These are phyloP conservation scores for Cercospora berteroae DNA, from an alignment of 2,329 filamentous ascomycete genomes.

Conservation along the genomic window DNA sequence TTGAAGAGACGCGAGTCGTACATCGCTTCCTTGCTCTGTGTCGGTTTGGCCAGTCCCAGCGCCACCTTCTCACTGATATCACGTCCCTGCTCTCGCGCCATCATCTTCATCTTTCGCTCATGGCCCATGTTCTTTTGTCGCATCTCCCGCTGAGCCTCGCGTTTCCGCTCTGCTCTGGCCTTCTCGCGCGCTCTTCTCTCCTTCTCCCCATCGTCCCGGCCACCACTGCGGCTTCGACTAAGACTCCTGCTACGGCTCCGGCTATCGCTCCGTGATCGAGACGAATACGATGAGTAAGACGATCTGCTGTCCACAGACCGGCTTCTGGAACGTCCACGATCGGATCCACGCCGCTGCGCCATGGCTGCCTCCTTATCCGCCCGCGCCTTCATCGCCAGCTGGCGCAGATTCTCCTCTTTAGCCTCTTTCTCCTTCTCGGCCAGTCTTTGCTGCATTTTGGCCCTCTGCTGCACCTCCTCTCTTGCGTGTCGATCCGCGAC, in stretches of 20 bases:
- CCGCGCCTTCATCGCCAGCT: slow-evolving; percentile 85
- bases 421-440: slow-evolving; percentile 94
- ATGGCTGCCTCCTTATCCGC: slow-evolving; percentile 59
- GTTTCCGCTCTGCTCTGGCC: slow-evolving; percentile 71
- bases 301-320: slow-evolving; percentile 35
- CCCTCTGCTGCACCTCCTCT: slow-evolving; percentile 89
- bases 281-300: slow-evolving; percentile 44
- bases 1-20: slow-evolving; percentile 96
- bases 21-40: slow-evolving; percentile 88
- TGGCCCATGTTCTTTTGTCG: slow-evolving; percentile 94
- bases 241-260: slow-evolving; percentile 25
- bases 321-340: slow-evolving; percentile 33
- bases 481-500: slow-evolving; percentile 92
- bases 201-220: slow-evolving; percentile 59
- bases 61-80: slow-evolving; percentile 98
- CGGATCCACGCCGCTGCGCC: slow-evolving; percentile 46
- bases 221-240: slow-evolving; percentile 29
- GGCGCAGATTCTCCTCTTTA: slow-evolving; percentile 88
- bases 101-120: slow-evolving; percentile 84
- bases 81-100: slow-evolving; percentile 91
- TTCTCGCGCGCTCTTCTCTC: slow-evolving; percentile 66
- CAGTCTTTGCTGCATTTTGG: slow-evolving; percentile 90
- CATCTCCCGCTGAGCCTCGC: slow-evolving; percentile 83
- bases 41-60: slow-evolving; percentile 89
- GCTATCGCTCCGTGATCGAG: slow-evolving; percentile 26